A percentile compares a stretch with the other conserved stretches of the same genome.
Evolutionary conservation across 768 basidiomycete genomes (phyloP).

Genomic region (Suillus sp.): DNA sequence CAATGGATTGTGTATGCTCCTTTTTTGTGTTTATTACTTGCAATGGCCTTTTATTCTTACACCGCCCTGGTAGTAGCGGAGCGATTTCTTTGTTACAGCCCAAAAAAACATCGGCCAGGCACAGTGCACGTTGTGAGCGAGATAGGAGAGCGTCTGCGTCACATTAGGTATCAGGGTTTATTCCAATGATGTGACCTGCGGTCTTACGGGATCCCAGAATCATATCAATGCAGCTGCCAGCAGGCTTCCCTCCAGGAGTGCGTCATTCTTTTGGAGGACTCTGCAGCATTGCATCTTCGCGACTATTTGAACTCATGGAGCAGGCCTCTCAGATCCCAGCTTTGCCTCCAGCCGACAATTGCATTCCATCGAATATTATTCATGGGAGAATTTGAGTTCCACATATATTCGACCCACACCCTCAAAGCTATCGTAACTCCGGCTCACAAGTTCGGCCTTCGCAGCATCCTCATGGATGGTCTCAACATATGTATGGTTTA

Average conservation of each 20-base stretch:
- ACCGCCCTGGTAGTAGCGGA: background rate
- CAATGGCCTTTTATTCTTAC: background rate
- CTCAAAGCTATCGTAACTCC: background rate
- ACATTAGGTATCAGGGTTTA: slow-evolving; percentile 3
- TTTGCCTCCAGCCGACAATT: background rate
- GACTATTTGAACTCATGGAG: background rate
- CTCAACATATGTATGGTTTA: background rate
- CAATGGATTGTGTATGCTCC: background rate
- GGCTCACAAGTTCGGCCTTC: background rate
- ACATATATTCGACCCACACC: no score
- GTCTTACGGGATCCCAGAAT: background rate
- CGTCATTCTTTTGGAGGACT: background rate
- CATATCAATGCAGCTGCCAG: background rate
- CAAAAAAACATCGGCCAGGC: background rate
- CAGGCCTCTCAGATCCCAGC: background rate
- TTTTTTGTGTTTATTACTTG: background rate
- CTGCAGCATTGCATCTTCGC: background rate
- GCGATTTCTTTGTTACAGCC: background rate
- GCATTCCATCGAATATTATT: background rate
- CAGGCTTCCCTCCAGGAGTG: background rate
- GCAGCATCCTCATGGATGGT: background rate
- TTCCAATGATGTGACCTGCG: background rate
- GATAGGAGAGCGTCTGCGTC: background rate
- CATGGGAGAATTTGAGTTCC: background rate
- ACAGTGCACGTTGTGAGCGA: background rate